phyloP scores from a whole-genome alignment of 208 protist genomes.

The Angomonas ambiguus region DNA sequence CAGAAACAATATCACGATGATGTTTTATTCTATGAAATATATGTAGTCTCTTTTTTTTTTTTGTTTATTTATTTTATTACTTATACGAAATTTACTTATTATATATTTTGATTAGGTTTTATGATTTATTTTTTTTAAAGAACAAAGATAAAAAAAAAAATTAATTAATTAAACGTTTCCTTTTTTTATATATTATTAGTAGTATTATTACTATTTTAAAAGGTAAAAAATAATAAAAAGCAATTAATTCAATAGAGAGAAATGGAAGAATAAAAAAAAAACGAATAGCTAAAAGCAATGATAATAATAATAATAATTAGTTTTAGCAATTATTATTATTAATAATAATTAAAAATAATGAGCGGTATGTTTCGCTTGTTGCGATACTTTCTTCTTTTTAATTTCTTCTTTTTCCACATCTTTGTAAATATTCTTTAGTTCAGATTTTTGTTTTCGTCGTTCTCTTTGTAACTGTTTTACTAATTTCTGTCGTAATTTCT shows the following conservation, averaged over 20 bases:
- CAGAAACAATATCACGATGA: neutral
- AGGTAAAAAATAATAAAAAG: slow-evolving; percentile 12
- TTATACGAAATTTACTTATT: slow-evolving; percentile 8
- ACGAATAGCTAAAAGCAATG: neutral
- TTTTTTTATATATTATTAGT: neutral
- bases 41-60: slow-evolving; percentile 5
- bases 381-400: slow-evolving; percentile 31
- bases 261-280: slow-evolving; percentile 9
- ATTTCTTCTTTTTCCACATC: slow-evolving; percentile 58
- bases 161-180: neutral
- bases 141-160: neutral
- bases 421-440: slow-evolving; percentile 76
- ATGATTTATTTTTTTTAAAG: slow-evolving; percentile 8
- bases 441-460: slow-evolving; percentile 72
- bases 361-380: slow-evolving; percentile 43
- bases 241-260: slow-evolving; percentile 2
- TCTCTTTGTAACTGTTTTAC: slow-evolving; percentile 75
- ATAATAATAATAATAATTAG: slow-evolving; percentile 5
- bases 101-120: neutral
- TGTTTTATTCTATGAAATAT: no score
- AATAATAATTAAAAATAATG: slow-evolving; percentile 39
- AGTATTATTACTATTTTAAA: neutral
- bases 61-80: neutral
- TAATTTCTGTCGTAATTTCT: slow-evolving; percentile 68
- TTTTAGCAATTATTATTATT: no score